Base-by-base conservation (phyloP, 2,329 filamentous ascomycete species). In the Fusarium penzigii region DNA sequence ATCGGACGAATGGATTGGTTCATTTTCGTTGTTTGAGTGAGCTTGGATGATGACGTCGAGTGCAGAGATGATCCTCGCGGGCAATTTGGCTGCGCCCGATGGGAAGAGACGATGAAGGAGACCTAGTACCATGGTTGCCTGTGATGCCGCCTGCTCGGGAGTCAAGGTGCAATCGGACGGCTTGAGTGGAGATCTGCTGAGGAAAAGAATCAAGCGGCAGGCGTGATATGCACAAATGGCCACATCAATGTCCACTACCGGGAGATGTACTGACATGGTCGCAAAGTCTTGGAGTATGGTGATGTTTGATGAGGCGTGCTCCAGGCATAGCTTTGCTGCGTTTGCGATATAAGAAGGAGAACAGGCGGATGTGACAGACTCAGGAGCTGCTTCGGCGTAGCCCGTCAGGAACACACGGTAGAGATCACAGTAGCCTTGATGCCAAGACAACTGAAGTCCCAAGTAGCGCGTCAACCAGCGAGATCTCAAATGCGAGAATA, bases 391-490 rank as follows among this genome's bases (percentile, higher is more conserved):
- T 50, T 75, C 73, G 10, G 63, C 67, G 46, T 72, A 75, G 6
- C 69, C 69, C 2, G 64, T 59, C 2, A 76, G 57, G 2, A 74
- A 63, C 17, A 74, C 63, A 7, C 73, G 68, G 50, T 74, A 74
- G 7, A 75, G 45, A 45, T 75, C 73, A 53, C 71, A 74, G 42
- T 74, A 66, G 10, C 66, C 69, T 36, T 75, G 72, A 20, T 74
- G 70, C 57, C 53, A 56, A 3, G 56, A 53, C 13, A 63, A 29
- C 9, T 53, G 48, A 29, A 51, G 42, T 8, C 48, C n/a, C 3
- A 63, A n/a, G 20, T 53, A 59, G 14, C 60, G 48, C 8, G 42
- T 20, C 7, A 64, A 46, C 58, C 62, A 64, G 2, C 55, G 53
- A 7, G 55, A 60, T 1, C 17, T 42, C 8, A 51, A 47, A 38